Percentiles rank a stretch among this genome's conserved stretches.
These are phyloP conservation scores for Euptelea pleiosperma DNA, from an alignment of 164 flowering plant genomes.

Conservation along the genomic window DNA sequence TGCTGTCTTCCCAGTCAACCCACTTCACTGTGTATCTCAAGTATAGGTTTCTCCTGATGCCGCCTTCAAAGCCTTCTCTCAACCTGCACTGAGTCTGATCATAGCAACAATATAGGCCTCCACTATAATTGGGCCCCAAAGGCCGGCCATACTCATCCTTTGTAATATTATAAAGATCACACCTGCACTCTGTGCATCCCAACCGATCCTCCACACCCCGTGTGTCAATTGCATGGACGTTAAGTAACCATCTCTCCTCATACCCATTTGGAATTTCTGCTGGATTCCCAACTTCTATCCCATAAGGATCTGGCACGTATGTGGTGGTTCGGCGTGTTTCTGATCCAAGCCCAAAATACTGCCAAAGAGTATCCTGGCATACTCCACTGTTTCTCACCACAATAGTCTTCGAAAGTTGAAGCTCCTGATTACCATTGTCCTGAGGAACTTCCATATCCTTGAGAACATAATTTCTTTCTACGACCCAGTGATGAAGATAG, in stretches of 20 bases:
- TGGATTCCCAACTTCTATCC: conserved; percentile 76
- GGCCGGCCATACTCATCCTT: conserved; percentile 42
- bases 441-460: too few relatives aligned
- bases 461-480: conserved; percentile 46
- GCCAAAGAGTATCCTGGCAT: conserved; percentile 42
- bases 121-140: conserved; percentile 46
- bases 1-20: conserved; percentile 62
- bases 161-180: conserved; percentile 78
- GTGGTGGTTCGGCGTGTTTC: conserved; percentile 71
- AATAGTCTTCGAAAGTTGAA: conserved; percentile 21
- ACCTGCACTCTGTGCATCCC: conserved; percentile 88
- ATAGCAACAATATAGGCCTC: conserved; percentile 76
- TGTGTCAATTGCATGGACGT: conserved; percentile 90
- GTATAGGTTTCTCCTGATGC: conserved; percentile 48
- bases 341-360: conserved; percentile 81
- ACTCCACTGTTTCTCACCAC: conserved; percentile 51
- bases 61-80: conserved; percentile 41
- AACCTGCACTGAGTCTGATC: conserved; percentile 63
- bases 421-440: background rate
- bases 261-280: conserved; percentile 57
- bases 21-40: conserved; percentile 75
- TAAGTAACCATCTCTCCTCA: conserved; percentile 77
- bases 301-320: conserved; percentile 76
- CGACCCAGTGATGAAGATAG: conserved; percentile 90
- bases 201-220: conserved; percentile 67